Base-by-base conservation (phyloP, 1,284 basidiomycete species). In the Cryptococcus deneoformans region DNA sequence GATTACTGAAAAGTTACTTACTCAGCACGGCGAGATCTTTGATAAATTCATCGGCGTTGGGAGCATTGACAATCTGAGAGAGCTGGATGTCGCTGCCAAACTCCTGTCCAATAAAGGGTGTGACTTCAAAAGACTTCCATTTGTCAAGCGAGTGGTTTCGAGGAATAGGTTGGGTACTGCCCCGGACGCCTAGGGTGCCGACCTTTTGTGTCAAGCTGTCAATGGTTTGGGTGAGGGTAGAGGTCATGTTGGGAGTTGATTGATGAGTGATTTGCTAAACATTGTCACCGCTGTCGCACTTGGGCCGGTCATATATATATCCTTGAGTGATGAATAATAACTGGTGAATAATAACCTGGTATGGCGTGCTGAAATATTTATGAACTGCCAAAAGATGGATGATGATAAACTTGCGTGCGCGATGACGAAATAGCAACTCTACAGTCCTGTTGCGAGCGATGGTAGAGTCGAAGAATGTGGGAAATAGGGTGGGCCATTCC, bases 21-120 rank as follows among this genome's bases (percentile, higher is more conserved):
- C 68, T 80, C 51, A 85, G 80, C 4, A 80, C 81, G 0, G 84
- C 84, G 9, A 83, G 77, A 64, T 83, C 82, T 34, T 70, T 70
- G 51, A 82, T 68, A 46, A 82, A 70, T 52, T 79, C 79, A 52
- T 82, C 80, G 2, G 79, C 63, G 59, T 82, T 78, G 6, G 67
- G 56, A 2, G 78, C 78, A 12, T 74, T 66, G 35, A 82, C 66
- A 35, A 81, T 65, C 10, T 76, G 69, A 3, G 70, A 68, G 9
- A 81, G 70, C 62, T 82, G 80, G 6, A 80, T 67, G 47, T 72
- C 66, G 24, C 59, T 63, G 12, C 67, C 67, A 63, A 80, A 81
- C 54, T 77, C 71, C 39, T 68, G 63, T 9, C 70, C 70, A 46
- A 72, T 69, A 5, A 65, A 62, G 9, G 70, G 70, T 2, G 70